Base-by-base conservation (phyloP, 2,329 filamentous ascomycete species). In the Endothia cerciana region DNA sequence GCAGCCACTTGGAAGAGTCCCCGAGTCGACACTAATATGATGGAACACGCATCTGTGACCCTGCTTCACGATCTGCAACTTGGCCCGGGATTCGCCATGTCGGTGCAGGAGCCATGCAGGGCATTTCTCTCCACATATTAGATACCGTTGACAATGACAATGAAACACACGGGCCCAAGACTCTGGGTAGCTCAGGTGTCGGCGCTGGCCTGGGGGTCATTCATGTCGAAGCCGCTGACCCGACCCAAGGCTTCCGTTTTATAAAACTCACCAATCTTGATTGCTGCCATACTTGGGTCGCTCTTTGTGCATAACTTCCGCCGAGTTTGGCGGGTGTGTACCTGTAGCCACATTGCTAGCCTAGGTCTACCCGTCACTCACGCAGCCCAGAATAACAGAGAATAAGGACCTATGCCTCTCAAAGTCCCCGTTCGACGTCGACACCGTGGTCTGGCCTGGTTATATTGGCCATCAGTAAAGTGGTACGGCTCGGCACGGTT, bases 161-260 rank as follows among this genome's bases (percentile, higher is more conserved):
- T 77, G n/a, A 76, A 72, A 76, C 80, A 82, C 17, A 82, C 79
- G 36, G 76, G 73, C 4, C 77, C 75, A 66, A 82, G 82, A 61
- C 76, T 75, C 65, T 82, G 79, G 8, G 72, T 71, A 0, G 80
- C 80, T 80, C 79, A 81, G 59, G 71, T 68, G 4, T 77, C 71
- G 5, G 77, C 78, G 13, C 75, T 76, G 40, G 65, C 67, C 40
- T 76, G 72, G 3, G 74, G 69, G 38, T 76, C 73, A 4, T 62
- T 69, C 7, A 79, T 69, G 70, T 75, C 72, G 30, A 79, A 71
- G 10, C 75, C 77, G 4, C 69, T 64, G 30, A 78, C 71, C 79
- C 79, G 81, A 64, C 71, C 66, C 1, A 73, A 72, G 0, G 77
- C 76, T 40, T 73, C 69, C 28, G 72, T 73, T 55, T 75, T 72